phyloP scores from a whole-genome alignment of 1,284 basidiomycete species.

The Malassezia yamatoensis region DNA sequence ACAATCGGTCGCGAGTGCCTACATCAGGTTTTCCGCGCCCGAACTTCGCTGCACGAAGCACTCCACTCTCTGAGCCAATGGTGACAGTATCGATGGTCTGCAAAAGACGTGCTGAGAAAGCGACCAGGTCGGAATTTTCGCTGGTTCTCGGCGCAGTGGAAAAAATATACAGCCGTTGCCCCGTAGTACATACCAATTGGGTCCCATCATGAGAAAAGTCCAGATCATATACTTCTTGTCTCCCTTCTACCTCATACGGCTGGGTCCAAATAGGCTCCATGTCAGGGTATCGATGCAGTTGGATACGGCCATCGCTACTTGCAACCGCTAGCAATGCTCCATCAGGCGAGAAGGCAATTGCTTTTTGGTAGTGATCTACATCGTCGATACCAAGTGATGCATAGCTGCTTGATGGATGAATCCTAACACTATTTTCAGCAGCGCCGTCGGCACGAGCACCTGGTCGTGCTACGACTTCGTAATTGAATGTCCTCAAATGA shows the following conservation, averaged over 20 bases:
- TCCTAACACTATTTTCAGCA: background rate
- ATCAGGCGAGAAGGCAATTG: conserved; percentile 29
- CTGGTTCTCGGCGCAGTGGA: conserved; percentile 21
- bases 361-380: conserved; percentile 32
- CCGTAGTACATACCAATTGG: conserved; percentile 34
- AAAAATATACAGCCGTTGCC: conserved; percentile 28
- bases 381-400: conserved; percentile 24
- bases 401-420: background rate
- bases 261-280: conserved; percentile 26
- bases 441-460: conserved; percentile 1
- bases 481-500: conserved; percentile 33
- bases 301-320: conserved; percentile 33
- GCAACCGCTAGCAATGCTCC: conserved; percentile 31
- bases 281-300: conserved; percentile 34
- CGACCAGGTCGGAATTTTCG: conserved; percentile 4
- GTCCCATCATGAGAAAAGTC: conserved; percentile 39
- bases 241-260: conserved; percentile 12
- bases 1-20: conserved; percentile 3
- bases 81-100: conserved; percentile 9
- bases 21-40: conserved; percentile 11
- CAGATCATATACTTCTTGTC: conserved; percentile 38
- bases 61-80: conserved; percentile 12
- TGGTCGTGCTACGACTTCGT: conserved; percentile 4
- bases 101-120: conserved; percentile 1
- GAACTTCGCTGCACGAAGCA: conserved; percentile 24